These are phyloP conservation scores for Aphanomyces cochlioides DNA, from an alignment of 352 stramenopile genomes.

Conservation along the genomic window DNA sequence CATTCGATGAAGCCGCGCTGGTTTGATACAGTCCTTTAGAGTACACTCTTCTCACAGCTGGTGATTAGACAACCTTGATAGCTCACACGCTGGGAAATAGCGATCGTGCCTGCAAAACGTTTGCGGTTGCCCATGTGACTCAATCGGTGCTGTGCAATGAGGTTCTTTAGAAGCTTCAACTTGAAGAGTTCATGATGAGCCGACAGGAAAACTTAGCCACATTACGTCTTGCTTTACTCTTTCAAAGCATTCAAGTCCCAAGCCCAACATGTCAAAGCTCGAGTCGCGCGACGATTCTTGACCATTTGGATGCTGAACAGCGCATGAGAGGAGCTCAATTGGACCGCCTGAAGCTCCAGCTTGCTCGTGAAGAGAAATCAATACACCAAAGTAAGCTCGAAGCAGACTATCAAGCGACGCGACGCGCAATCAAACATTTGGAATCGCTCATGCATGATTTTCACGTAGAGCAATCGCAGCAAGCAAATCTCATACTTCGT, in stretches of 20 bases:
- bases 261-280: too few species aligned
- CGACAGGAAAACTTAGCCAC: slow-evolving; percentile 21
- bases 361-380: slow-evolving; percentile 1
- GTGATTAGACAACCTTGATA: slow-evolving; percentile 11
- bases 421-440: not conserved
- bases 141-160: slow-evolving; percentile 27
- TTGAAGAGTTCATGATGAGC: too few species aligned
- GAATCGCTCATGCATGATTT: slow-evolving; percentile 24
- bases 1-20: not conserved
- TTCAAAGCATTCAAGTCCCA: not conserved
- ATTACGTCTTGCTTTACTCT: slow-evolving; percentile 16
- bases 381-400: not conserved
- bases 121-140: slow-evolving; percentile 26
- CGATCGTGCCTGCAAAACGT: not conserved
- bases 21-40: too few species aligned
- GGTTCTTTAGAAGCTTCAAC: not conserved
- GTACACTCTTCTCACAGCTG: too few species aligned
- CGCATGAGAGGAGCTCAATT: not conserved
- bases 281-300: too few species aligned
- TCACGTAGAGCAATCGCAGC: slow-evolving; percentile 5
- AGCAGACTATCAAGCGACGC: slow-evolving; percentile 8
- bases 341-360: slow-evolving; percentile 13
- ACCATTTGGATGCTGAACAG: too few species aligned
- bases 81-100: slow-evolving; percentile 13
- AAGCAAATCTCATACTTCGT: not conserved